Evolutionary conservation across 176 grass and related monocot species (phyloP).

Genomic region (Avena atlantica): DNA sequence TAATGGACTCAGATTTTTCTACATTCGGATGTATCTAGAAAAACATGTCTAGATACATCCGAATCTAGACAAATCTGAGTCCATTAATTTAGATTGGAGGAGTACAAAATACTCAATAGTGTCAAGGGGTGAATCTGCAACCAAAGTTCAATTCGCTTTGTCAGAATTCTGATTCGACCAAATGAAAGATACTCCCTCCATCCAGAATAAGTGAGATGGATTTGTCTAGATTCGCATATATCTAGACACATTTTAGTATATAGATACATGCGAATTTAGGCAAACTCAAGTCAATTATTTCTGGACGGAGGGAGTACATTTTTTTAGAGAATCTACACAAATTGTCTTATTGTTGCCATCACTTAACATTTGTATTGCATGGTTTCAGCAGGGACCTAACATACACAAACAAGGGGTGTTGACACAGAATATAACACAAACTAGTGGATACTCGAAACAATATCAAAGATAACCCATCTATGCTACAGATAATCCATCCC

Average conservation of each 20-base stretch:
- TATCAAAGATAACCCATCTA: no score
- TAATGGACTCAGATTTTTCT: no score
- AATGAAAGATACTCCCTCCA: background rate
- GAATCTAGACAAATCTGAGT: no score
- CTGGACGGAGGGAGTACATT: no score
- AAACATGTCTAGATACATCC: no score
- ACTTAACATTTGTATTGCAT: slow-evolving; percentile 11
- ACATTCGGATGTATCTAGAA: no score
- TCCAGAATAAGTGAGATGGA: no score
- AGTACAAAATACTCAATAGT: slow-evolving; percentile 73
- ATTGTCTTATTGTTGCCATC: slow-evolving; percentile 14
- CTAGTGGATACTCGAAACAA: slow-evolving; percentile 5
- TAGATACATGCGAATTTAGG: no score
- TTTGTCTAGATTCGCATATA: no score
- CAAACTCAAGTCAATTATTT: no score
- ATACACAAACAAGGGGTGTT: slow-evolving; percentile 2
- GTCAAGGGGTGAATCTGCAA: slow-evolving; percentile 71
- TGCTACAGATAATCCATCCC: background rate
- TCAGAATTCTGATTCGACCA: slow-evolving; percentile 5
- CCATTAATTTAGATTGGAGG: no score
- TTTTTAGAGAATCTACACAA: background rate
- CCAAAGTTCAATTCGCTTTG: slow-evolving; percentile 26
- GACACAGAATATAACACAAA: background rate
- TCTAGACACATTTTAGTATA: no score
- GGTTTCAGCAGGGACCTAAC: slow-evolving; percentile 17